These are phyloP conservation scores for Cordyceps tenuipes DNA, from an alignment of 2,329 filamentous ascomycete genomes.

Conservation along the genomic window DNA sequence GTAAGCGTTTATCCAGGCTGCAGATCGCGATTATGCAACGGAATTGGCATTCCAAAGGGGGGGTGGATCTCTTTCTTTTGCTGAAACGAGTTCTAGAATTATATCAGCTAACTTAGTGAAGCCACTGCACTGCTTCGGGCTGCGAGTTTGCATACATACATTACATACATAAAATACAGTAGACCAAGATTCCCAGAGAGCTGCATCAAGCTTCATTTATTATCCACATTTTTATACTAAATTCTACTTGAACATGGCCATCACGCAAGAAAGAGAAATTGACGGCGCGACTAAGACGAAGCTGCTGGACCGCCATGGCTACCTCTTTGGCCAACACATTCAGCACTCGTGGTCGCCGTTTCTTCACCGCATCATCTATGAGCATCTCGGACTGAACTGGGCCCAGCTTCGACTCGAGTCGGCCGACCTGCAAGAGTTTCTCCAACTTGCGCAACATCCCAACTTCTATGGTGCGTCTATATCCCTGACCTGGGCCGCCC, in stretches of 20 bases:
- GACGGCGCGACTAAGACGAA: conserved; percentile 16
- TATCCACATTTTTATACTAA: not conserved
- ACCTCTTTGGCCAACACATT: conserved; percentile 51
- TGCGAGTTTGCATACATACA: not conserved
- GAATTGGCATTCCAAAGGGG: too few species aligned
- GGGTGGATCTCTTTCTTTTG: not conserved
- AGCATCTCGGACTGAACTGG: conserved; percentile 41
- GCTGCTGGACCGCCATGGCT: conserved; percentile 38
- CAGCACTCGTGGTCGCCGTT: conserved; percentile 46
- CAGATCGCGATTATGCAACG: too few species aligned
- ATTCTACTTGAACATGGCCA: not conserved
- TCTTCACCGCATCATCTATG: conserved; percentile 46
- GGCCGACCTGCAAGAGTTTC: conserved; percentile 38
- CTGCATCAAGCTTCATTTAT: not conserved
- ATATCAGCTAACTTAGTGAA: not conserved
- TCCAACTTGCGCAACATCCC: conserved; percentile 44
- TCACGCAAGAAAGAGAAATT: not conserved
- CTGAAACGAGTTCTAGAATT: not conserved
- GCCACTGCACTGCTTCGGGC: not conserved
- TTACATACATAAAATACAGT: not conserved
- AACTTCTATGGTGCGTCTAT: conserved; percentile 49
- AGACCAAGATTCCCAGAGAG: not conserved
- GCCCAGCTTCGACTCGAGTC: conserved; percentile 46
- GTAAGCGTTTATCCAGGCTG: not conserved
- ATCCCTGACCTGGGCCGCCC: not conserved